Evolutionary conservation across 129 eudicot genomes (phyloP).

Genomic region (Pittosporum tobira): DNA sequence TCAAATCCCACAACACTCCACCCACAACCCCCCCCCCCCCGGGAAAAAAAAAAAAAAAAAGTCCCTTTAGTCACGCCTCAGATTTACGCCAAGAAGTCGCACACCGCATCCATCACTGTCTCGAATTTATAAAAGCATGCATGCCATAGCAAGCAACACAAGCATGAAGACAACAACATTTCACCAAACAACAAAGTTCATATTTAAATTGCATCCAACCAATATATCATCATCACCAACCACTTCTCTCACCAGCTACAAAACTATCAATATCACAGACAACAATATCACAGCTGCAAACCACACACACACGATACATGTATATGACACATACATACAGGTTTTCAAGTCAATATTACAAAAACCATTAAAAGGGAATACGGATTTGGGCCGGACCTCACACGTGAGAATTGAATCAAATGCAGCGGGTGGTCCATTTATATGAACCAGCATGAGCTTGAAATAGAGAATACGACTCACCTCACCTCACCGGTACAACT

Average conservation of each 20-base stretch:
- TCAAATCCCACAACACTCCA: too few relatives aligned
- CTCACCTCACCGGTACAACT: background rate
- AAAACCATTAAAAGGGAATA: background rate
- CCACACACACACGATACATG: background rate
- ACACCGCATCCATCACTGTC: constrained; percentile 13
- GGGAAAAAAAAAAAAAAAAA: too few relatives aligned
- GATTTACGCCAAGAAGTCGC: constrained; percentile 8
- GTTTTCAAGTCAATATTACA: background rate
- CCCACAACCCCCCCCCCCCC: too few relatives aligned
- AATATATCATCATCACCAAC: constrained; percentile 1
- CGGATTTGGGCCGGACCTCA: background rate
- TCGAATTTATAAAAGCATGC: constrained; percentile 16
- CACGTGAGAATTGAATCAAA: too few relatives aligned
- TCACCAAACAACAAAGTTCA: constrained; percentile 6
- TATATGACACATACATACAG: background rate
- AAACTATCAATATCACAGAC: background rate
- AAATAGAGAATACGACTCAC: too few relatives aligned
- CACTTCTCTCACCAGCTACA: background rate
- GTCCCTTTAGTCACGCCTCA: constrained; percentile 5
- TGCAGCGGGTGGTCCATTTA: background rate
- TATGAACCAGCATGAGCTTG: too few relatives aligned
- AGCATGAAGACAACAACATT: constrained; percentile 22
- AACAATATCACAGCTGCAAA: background rate
- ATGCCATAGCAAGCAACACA: constrained; percentile 25
- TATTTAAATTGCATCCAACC: background rate